Conservation (phyloP, 495 filamentous ascomycete species). For the Aspergillus olivimuriae region DNA sequence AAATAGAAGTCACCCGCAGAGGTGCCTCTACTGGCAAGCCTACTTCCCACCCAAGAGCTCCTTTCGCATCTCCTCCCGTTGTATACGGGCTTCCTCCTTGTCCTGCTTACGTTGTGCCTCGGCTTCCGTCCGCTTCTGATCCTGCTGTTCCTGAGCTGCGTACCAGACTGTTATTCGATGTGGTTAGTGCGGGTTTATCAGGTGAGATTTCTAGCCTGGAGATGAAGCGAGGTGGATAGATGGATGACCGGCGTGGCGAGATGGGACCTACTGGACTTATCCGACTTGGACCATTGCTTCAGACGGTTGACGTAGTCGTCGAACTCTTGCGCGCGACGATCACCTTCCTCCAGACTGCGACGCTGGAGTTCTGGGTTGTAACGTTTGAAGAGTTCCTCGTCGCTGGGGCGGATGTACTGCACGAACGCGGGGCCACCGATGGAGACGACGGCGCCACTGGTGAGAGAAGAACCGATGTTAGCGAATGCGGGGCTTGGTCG, state of each 20-base stretch:
- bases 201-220: too few relatives aligned
- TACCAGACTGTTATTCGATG: conserved; percentile 56
- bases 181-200: neutral
- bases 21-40: neutral
- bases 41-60: conserved; percentile 38
- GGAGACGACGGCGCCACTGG: conserved; percentile 60
- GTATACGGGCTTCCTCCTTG: conserved; percentile 44
- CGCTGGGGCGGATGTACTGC: conserved; percentile 72
- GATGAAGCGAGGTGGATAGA: too few relatives aligned
- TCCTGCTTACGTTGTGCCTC: conserved; percentile 46
- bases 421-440: conserved; percentile 83
- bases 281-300: conserved; percentile 83
- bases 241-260: too few relatives aligned
- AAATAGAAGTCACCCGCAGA: too few relatives aligned
- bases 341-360: conserved; percentile 66
- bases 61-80: conserved; percentile 53
- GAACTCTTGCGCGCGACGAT: conserved; percentile 72
- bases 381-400: conserved; percentile 85
- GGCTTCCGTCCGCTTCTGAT: conserved; percentile 31
- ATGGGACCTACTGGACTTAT: conserved; percentile 65
- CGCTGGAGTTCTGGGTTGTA: conserved; percentile 93
- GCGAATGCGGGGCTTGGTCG: too few relatives aligned
- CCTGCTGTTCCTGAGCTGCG: conserved; percentile 61
- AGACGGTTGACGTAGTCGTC: conserved; percentile 76
- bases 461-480: conserved; percentile 7